Base-by-base conservation (phyloP, 2,329 filamentous ascomycete species). In the Pseudocercospora fijiensis region DNA sequence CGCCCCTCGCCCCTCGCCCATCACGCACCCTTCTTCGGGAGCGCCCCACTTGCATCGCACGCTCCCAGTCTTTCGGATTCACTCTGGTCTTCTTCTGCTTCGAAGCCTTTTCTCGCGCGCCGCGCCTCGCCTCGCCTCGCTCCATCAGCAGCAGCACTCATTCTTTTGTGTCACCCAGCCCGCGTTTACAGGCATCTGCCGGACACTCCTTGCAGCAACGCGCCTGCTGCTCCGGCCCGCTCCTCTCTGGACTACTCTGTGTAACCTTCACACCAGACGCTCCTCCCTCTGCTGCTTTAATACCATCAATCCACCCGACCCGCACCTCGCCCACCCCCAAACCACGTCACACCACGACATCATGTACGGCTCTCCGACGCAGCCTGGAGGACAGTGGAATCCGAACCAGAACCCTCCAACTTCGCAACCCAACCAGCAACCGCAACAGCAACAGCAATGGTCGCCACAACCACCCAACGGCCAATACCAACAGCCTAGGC, bases 401-500 rank as follows among this genome's bases (percentile, higher is more conserved):
- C 63, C 65, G 9, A 68, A 65, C 51, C 18, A 22, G 18, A 56
- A 56, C 53, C 65, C 60, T 59, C 65, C 71, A 49, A 65, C 70
- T n/a, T 65, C 69, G 49, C 69, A 68, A 28, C 60, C 67, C 27
- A 64, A 61, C 49, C 68, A 61, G 56, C 71, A 66, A 26, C 68
- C 63, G 26, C 69, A 64, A 30, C 65, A 65, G 26, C 69, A 64
- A 30, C 65, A 65, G 30, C 61, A 64, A 47, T 73, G 70, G 72
- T 72, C 72, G 43, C 74, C 73, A 41, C 73, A 72, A 61, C 74
- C 62, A 51, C 71, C 71, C 26, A 76, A 76, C 61, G 73, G 72
- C 58, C 72, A 74, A 65, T 75, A 75, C 62, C 64, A 56, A 41
- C 53, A 71, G 58, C 73, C 71, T 27, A 67, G 73, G 51, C 72